These are phyloP conservation scores for Boletus rubroflammeus DNA, from an alignment of 768 basidiomycete genomes.

Conservation along the genomic window DNA sequence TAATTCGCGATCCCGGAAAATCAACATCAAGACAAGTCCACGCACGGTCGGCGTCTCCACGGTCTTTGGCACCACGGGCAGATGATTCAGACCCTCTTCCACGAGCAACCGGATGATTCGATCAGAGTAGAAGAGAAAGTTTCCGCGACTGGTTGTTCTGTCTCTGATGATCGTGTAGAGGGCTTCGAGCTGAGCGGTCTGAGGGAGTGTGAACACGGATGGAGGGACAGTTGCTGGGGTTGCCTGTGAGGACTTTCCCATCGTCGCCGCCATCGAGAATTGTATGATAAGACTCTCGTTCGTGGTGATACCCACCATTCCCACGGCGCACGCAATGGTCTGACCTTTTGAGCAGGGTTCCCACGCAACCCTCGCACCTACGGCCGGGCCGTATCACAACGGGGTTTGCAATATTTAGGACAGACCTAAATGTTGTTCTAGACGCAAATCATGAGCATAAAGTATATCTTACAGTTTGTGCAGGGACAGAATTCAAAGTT, in stretches of 20 bases:
- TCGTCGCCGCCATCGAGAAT: constrained; percentile 15
- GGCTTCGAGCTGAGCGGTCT: constrained; percentile 91
- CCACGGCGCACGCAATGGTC: not conserved
- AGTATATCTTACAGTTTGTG: not conserved
- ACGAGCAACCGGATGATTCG: constrained; percentile 83
- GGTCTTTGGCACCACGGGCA: constrained; percentile 71
- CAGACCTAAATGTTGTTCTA: too few species aligned
- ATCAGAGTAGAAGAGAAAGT: constrained; percentile 95
- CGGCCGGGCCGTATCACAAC: too few species aligned
- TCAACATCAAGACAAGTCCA: constrained; percentile 8
- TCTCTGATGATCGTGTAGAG: constrained; percentile 94
- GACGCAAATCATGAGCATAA: not conserved
- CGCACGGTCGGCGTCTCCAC: constrained; percentile 81
- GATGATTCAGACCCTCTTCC: constrained; percentile 85
- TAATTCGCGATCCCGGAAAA: not conserved
- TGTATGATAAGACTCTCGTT: not conserved
- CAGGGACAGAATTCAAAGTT: not conserved
- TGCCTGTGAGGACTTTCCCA: constrained; percentile 30
- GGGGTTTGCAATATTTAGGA: too few species aligned
- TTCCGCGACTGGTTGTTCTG: constrained; percentile 81
- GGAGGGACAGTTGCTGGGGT: constrained; percentile 51
- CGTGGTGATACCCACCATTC: not conserved
- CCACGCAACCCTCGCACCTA: too few species aligned
- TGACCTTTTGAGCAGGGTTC: too few species aligned
- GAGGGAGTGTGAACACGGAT: constrained; percentile 85